A percentile compares a stretch with the other conserved stretches of the same genome.
These are phyloP conservation scores for Rhododendron ovatum DNA, from an alignment of 148 eudicot genomes.

Conservation along the genomic window DNA sequence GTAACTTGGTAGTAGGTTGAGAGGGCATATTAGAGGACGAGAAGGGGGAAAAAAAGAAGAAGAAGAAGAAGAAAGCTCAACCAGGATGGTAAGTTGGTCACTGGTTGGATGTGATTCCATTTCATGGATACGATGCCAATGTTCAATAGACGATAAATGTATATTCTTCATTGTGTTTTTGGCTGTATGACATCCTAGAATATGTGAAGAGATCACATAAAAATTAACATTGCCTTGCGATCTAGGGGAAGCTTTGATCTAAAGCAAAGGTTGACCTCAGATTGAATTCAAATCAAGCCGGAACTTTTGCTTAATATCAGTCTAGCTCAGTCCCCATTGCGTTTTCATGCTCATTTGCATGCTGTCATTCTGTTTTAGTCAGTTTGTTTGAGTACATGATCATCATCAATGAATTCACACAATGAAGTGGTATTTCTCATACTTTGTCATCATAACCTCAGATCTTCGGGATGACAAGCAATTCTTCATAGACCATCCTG, in stretches of 20 bases:
- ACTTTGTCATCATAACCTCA: conserved; percentile 6
- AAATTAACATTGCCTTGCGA: neutral
- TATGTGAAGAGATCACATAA: neutral
- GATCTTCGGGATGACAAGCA: conserved; percentile 91
- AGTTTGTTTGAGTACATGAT: neutral
- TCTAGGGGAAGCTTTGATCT: neutral
- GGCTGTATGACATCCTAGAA: neutral
- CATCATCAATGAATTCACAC: neutral
- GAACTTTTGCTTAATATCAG: neutral
- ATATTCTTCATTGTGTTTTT: neutral
- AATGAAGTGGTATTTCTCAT: neutral
- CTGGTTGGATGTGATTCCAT: neutral
- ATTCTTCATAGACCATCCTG: conserved; percentile 78
- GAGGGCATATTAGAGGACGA: neutral
- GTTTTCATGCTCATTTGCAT: neutral
- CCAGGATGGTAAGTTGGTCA: neutral
- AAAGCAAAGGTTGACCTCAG: neutral
- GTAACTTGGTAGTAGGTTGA: neutral
- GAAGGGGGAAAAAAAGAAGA: no score
- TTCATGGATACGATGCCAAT: neutral
- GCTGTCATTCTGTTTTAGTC: neutral
- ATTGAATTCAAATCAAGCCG: neutral
- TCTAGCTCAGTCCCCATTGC: neutral
- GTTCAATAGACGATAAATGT: no score
- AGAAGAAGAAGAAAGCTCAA: neutral